Evolutionary conservation across 1,284 basidiomycete species (phyloP), one percentile per base, ranked within the genome.

Genomic region (Ceratobasidium sp.): DNA sequence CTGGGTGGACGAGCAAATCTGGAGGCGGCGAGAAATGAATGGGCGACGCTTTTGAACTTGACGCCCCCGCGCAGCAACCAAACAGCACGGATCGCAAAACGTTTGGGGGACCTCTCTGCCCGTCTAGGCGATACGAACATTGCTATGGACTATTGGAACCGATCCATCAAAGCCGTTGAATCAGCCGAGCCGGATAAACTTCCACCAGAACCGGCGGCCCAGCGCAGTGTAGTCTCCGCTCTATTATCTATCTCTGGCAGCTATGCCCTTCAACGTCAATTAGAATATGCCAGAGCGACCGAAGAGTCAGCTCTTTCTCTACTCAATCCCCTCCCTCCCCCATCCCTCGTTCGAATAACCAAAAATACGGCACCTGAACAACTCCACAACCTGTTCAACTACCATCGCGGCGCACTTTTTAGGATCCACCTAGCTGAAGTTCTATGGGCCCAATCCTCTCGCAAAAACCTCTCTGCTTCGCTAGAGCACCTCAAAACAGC

Each of bases 341-440:
- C 87, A 1, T 52, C 49, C 18, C 50, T 50, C 46, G 18, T n/a
- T 30, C 47, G 66, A 57, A 58, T 50, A 13, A 38, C 57, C 38
- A 77, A 83, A 3, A 79, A 84, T 14, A 84, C 88, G 30, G 82
- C 87, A n/a, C 85, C 89, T 13, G 85, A 90, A 75, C 82, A 84
- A 11, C 82, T 93, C 44, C 91, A 95, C 78, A 81, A 83, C 0
- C 80, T 92, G 8, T 93, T 88, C 80, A 80, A 93, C 46, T 84
- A 90, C 44, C 91, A 94, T 73, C 90, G 92, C 28, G 86, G 88
- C 4, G 87, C 93, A 4, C 82, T 95, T 2, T 81, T 95, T 55
- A 88, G 87, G 2, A 85, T 93, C 21, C 92, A 95, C 78, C 86
- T 88, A 16, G 91, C 91, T 0, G 91, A 93, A 78, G 91, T 95